These are phyloP conservation scores for Fremontodendron californicum DNA, from an alignment of 345 rosid genomes.

Conservation along the genomic window DNA sequence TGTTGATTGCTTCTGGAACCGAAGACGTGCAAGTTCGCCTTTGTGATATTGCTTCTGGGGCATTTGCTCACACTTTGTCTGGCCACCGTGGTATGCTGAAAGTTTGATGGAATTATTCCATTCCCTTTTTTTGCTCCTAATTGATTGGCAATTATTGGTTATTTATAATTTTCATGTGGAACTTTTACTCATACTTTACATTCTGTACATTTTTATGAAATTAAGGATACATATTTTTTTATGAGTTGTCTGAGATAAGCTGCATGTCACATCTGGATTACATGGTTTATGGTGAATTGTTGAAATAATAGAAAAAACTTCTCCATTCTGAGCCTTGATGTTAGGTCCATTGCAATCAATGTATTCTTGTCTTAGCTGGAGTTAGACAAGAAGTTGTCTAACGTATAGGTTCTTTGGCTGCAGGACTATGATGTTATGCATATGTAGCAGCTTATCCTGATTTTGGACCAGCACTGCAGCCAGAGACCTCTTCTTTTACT, in stretches of 20 bases:
- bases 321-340: not conserved
- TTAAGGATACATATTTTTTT: not conserved
- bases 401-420: constrained; percentile 2
- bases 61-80: constrained; percentile 82
- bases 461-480: constrained; percentile 5
- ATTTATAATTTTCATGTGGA: not conserved
- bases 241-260: not conserved
- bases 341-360: not conserved
- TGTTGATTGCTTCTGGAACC: constrained; percentile 87
- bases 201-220: not conserved
- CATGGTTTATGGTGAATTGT: not conserved
- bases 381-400: constrained; percentile 1
- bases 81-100: constrained; percentile 79
- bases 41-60: constrained; percentile 91
- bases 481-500: not conserved
- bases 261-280: not conserved
- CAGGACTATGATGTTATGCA: not conserved
- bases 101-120: constrained; percentile 8
- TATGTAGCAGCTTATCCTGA: not conserved
- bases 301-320: not conserved
- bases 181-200: not conserved
- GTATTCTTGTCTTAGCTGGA: not conserved
- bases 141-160: not conserved
- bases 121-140: not conserved
- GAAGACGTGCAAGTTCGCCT: constrained; percentile 98